Evolutionary conservation across 148 eudicot species (phyloP).

Genomic region (Silene uniflora): DNA sequence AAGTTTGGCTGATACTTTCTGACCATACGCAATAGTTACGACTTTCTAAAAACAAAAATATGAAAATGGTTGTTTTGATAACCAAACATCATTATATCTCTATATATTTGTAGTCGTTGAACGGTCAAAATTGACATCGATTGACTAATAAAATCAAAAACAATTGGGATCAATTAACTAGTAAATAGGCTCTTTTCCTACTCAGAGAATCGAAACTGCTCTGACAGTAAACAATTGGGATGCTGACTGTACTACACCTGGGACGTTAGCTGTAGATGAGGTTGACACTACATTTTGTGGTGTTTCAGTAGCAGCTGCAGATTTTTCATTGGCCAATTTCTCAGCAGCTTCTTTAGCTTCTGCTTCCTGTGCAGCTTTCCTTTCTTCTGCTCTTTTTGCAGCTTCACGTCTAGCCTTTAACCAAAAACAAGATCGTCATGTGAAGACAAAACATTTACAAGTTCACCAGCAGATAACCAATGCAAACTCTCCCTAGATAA

Average conservation of each 20-base stretch:
- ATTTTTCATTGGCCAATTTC: conserved; percentile 36
- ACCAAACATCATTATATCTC: too few relatives aligned
- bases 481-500: conserved; percentile 11
- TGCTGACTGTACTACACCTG: conserved; percentile 32
- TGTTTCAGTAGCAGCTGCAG: conserved; percentile 30
- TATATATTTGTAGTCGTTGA: neutral
- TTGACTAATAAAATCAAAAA: neutral
- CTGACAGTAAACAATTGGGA: neutral
- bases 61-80: too few relatives aligned
- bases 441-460: neutral
- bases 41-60: too few relatives aligned
- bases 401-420: conserved; percentile 64
- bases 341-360: conserved; percentile 72
- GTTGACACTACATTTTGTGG: conserved; percentile 26
- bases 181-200: neutral
- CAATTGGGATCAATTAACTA: neutral
- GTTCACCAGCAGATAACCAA: neutral
- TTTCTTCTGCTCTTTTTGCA: conserved; percentile 60
- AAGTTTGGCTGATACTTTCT: too few relatives aligned
- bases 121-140: neutral
- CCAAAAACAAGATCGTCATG: neutral
- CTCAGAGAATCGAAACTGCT: neutral
- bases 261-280: conserved; percentile 29
- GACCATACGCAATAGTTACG: too few relatives aligned
- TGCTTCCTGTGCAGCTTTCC: conserved; percentile 58